A percentile compares a stretch with the other conserved stretches of the same genome.
phyloP scores from a whole-genome alignment of 768 basidiomycete species.

The Calocybe cyanea region DNA sequence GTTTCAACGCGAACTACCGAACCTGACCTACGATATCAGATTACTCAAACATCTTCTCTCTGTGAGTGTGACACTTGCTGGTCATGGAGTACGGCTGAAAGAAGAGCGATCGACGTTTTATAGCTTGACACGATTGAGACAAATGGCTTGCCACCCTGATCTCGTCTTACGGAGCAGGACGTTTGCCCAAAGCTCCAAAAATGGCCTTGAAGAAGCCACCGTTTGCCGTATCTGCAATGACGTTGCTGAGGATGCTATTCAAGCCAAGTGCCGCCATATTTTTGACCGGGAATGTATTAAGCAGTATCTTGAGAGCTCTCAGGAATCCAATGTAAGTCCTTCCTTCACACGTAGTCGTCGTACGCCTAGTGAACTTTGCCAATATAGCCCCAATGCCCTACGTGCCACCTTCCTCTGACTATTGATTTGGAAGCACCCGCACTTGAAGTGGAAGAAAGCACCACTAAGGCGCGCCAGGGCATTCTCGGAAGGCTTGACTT shows the following conservation, averaged over 20 bases:
- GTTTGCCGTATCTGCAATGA: conserved; percentile 97
- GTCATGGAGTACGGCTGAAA: neutral
- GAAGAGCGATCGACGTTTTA: conserved; percentile 13
- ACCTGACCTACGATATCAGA: conserved; percentile 36
- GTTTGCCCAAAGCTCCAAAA: conserved; percentile 58
- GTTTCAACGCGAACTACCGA: neutral
- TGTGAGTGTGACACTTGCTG: conserved; percentile 38
- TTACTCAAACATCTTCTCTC: conserved; percentile 85
- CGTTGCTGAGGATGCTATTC: conserved; percentile 94
- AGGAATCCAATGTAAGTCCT: conserved; percentile 56
- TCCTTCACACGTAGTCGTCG: neutral
- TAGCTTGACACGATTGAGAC: conserved; percentile 91
- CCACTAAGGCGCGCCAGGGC: conserved; percentile 66
- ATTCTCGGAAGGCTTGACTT: conserved; percentile 90
- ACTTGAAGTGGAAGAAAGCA: conserved; percentile 71
- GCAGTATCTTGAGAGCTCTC: conserved; percentile 78
- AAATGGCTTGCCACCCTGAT: conserved; percentile 95
- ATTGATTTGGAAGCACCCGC: conserved; percentile 96
- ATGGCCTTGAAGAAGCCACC: conserved; percentile 69
- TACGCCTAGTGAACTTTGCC: neutral
- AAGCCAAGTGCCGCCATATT: conserved; percentile 88
- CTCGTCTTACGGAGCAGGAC: conserved; percentile 86
- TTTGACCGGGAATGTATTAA: conserved; percentile 96
- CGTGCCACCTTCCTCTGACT: conserved; percentile 88
- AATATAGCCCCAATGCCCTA: conserved; percentile 95